These are phyloP conservation scores for Isochrysis galbana DNA, from an alignment of 78 protist genomes.

Conservation along the genomic window DNA sequence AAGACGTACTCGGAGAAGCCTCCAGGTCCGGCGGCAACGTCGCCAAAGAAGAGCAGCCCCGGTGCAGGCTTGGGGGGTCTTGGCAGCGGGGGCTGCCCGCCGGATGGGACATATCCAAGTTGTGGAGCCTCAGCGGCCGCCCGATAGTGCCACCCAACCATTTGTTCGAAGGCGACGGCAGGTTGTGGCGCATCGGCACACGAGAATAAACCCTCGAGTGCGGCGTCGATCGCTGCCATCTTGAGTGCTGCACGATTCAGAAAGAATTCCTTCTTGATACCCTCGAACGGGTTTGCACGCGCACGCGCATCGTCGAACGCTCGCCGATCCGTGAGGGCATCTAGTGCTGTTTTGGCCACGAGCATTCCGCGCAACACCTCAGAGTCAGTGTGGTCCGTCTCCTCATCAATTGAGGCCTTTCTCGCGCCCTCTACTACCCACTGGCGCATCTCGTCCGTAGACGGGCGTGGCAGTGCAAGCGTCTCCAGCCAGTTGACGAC, in stretches of 20 bases:
- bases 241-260: constrained; percentile 87
- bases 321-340: neutral
- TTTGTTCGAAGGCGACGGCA: neutral
- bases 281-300: constrained; percentile 74
- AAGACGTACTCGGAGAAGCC: constrained; percentile 84
- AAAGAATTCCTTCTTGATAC: constrained; percentile 54
- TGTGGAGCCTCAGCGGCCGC: no score
- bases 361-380: neutral
- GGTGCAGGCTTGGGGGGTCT: no score
- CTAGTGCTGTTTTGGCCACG: neutral
- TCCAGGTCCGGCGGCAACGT: constrained; percentile 89
- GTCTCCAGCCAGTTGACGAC: neutral
- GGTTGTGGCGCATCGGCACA: neutral
- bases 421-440: neutral
- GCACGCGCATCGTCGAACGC: constrained; percentile 58
- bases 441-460: neutral
- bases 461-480: neutral
- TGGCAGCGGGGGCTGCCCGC: no score
- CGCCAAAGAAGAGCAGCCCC: constrained; percentile 53
- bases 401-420: neutral
- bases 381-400: neutral
- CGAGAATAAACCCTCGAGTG: neutral
- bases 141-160: no score
- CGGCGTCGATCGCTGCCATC: constrained; percentile 81
- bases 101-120: no score